Base-by-base conservation (phyloP, 768 basidiomycete species). In the Trametes gibbosa region DNA sequence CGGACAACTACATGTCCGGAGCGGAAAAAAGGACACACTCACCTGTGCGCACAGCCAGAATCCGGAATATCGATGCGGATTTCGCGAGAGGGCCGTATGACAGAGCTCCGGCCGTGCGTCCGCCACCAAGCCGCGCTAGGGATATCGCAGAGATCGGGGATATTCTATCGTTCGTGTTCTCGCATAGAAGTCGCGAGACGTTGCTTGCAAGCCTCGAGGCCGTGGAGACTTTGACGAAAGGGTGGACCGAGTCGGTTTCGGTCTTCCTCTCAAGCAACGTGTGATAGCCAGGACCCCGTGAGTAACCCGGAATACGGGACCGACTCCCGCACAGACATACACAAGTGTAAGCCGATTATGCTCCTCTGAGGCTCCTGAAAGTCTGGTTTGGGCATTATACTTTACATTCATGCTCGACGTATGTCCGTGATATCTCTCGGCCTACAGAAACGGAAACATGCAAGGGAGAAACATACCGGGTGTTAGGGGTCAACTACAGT, bases 41-140 rank as follows among this genome's bases (percentile, higher is more conserved):
- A 60, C 53, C 59, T 54, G 48, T n/a, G 39, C 49, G 59, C 59
- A 60, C 59, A 50, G 59, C 59, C 52, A 48, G 41, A 59, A 27
- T n/a, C 42, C 59, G 53, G 59, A 50, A 37, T 60, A 54, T 60
- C 53, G 59, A 60, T 60, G 39, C 48, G 53, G 48, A 6, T 16
- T 19, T 37, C 47, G 46, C 25, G 50, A 53, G 39, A 29, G 12
- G n/a, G 59, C 45, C 52, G 58, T 49, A 24, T 59, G 58, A 49
- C 52, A 53, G 53, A 40, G 46, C 56, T 46, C 42, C 29, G 58
- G 29, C 52, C 48, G 59, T 53, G 41, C 23, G 47, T 60, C 41
- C 59, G 53, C 59, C 47, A 16, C 47, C 48, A 45, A 37, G 59
- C 48, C 48, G 59, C 41, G 42, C n/a, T n/a, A 45, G 40, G 46